Evolutionary conservation across 2,329 filamentous ascomycete species (phyloP), one percentile per base, ranked within the genome.

Genomic region (Colletotrichum lindemuthianum): DNA sequence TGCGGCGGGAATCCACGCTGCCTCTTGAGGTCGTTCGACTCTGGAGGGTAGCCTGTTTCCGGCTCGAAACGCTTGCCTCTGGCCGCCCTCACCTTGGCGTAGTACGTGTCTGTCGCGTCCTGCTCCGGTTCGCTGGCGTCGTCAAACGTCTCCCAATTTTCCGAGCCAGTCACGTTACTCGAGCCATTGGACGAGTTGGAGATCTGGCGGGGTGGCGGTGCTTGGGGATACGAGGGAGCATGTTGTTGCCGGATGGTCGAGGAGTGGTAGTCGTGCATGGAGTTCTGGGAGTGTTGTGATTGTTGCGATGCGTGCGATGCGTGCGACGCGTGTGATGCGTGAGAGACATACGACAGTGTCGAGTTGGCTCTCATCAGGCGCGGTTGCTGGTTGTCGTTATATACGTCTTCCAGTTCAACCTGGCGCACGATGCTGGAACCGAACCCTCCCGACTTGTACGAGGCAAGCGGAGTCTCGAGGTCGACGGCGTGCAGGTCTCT

Each of bases 131-230:
- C 90, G 66, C 90, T 93, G 69, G 86, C 88, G 75, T 97, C 92
- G 70, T 96, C 94, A 72, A 96, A 98, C 9, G 94, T 97, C 78
- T 98, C 95, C 95, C 95, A 98, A 76, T 98, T 98, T 78, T 98
- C 95, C 4, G 92, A 97, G 1, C 92, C 92, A 6, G 92, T 93
- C 33, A 91, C 84, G 24, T 84, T 84, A 1, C 91, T 92, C n/a
- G 92, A 94, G 0, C 89, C 87, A 69, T 88, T 88, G 44, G 92
- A 94, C 1, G 90, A 90, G 69, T 87, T 88, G 7, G 90, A 92
- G 13, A 90, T 89, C 70, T 95, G 92, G 51, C 92, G 83, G 1
- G 81, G 82, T 2, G 82, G 77, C 10, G 76, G 77, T 13, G 78
- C 79, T 37, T 79, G 78, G 12, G 78, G 73, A 65, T 82, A 84